phyloP scores from a whole-genome alignment of 2,329 filamentous ascomycete genomes.

The Dothidotthia symphoricarpi region DNA sequence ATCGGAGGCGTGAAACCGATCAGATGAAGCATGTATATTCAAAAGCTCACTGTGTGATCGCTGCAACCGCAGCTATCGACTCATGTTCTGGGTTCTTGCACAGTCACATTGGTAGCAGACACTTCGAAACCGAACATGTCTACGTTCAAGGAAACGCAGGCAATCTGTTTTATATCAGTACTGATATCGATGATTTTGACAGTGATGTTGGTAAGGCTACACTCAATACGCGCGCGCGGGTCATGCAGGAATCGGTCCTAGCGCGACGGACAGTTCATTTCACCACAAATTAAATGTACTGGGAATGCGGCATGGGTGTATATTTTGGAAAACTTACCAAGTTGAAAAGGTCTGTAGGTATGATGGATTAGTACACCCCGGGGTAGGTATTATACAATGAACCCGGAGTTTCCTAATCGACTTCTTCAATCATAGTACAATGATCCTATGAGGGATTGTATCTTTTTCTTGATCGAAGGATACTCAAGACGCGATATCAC shows the following conservation, averaged over 20 bases:
- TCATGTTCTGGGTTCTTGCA: constrained; percentile 15
- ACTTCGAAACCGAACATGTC: constrained; percentile 7
- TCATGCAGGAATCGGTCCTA: constrained; percentile 19
- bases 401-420: constrained; percentile 15
- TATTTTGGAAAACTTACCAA: constrained; percentile 17
- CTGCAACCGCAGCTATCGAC: constrained; percentile 11
- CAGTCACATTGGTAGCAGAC: too few relatives aligned
- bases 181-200: constrained; percentile 14
- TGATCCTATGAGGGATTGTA: constrained; percentile 10
- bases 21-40: constrained; percentile 6
- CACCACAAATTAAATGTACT: constrained; percentile 15
- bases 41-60: constrained; percentile 5
- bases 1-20: constrained; percentile 4
- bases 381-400: constrained; percentile 11
- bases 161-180: constrained; percentile 10
- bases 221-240: constrained; percentile 23
- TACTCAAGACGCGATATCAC: constrained; percentile 15
- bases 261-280: constrained; percentile 20
- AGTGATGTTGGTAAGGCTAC: constrained; percentile 7
- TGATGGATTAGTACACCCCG: constrained; percentile 5
- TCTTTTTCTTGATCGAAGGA: constrained; percentile 9
- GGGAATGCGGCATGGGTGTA: constrained; percentile 18
- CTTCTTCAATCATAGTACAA: constrained; percentile 6
- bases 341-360: constrained; percentile 10
- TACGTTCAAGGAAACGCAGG: constrained; percentile 6